A percentile compares a stretch with the other conserved stretches of the same genome.
phyloP scores from a whole-genome alignment of 768 basidiomycete species.

The Pleurotus djamor region DNA sequence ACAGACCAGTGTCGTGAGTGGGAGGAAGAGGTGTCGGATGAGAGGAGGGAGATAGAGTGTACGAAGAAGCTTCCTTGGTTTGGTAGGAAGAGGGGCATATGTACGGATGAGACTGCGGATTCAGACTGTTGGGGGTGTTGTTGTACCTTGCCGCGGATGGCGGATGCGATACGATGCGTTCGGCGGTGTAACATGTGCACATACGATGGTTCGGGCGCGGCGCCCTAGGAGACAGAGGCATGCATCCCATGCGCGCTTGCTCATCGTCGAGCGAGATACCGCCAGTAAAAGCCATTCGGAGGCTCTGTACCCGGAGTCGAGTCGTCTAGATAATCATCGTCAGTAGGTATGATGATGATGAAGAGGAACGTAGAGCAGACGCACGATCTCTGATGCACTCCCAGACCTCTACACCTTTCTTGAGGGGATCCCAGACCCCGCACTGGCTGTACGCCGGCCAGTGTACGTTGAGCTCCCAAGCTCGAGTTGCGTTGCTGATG shows the following conservation, averaged over 20 bases:
- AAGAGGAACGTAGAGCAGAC: slow-evolving; percentile 22
- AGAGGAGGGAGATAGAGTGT: neutral
- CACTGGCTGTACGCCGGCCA: slow-evolving; percentile 69
- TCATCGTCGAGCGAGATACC: neutral
- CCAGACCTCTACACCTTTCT: slow-evolving; percentile 72
- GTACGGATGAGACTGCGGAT: neutral
- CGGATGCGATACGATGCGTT: neutral
- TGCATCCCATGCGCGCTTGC: neutral
- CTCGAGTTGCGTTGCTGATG: slow-evolving; percentile 64
- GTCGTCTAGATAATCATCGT: neutral
- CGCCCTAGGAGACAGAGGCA: neutral
- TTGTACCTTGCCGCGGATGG: neutral
- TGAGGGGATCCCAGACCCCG: slow-evolving; percentile 66
- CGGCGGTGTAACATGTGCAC: neutral
- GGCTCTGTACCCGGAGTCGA: neutral
- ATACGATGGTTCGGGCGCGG: neutral
- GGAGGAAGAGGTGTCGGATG: neutral
- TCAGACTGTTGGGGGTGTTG: neutral
- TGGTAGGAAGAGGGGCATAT: neutral
- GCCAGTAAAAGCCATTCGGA: neutral
- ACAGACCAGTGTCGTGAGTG: neutral
- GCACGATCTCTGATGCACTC: slow-evolving; percentile 70
- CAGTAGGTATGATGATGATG: neutral
- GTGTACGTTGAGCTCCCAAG: slow-evolving; percentile 68
- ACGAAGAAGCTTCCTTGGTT: neutral